These are phyloP conservation scores for Nectriaceae sp. DNA, from an alignment of 2,329 filamentous ascomycete genomes.

Conservation along the genomic window DNA sequence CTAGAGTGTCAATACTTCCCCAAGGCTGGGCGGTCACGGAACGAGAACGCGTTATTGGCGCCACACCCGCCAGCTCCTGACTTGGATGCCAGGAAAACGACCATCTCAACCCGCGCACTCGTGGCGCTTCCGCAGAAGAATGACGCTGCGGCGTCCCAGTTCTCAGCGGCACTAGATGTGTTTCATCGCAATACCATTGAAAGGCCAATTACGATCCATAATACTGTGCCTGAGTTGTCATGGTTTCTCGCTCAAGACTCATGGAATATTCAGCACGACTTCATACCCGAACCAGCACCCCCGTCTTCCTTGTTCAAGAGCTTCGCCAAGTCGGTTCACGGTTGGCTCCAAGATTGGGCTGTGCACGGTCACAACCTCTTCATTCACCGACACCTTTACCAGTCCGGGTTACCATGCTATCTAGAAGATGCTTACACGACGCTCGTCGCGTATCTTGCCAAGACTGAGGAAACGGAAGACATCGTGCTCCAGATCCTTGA, in stretches of 20 bases:
- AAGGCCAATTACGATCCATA: not conserved
- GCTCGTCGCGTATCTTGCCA: slow-evolving; percentile 25
- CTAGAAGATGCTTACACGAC: slow-evolving; percentile 32
- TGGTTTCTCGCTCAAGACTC: not conserved
- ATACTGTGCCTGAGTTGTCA: not conserved
- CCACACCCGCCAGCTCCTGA: not conserved
- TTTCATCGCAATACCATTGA: not conserved
- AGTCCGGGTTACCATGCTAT: slow-evolving; percentile 22
- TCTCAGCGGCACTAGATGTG: not conserved
- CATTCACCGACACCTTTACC: slow-evolving; percentile 31
- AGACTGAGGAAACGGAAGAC: slow-evolving; percentile 26
- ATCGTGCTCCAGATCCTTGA: slow-evolving; percentile 28
- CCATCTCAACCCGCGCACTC: not conserved
- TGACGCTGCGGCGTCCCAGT: not conserved
- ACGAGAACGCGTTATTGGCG: not conserved
- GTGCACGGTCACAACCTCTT: slow-evolving; percentile 26
- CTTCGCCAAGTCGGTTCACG: not conserved
- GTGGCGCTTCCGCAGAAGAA: not conserved
- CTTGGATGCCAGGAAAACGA: not conserved
- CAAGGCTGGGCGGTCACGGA: not conserved
- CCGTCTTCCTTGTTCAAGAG: not conserved
- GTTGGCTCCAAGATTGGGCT: slow-evolving; percentile 29
- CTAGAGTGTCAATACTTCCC: not conserved
- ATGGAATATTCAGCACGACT: not conserved
- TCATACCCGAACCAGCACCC: not conserved